These are phyloP conservation scores for Lachnellula willkommii DNA, from an alignment of 2,329 filamentous ascomycete genomes.

Conservation along the genomic window DNA sequence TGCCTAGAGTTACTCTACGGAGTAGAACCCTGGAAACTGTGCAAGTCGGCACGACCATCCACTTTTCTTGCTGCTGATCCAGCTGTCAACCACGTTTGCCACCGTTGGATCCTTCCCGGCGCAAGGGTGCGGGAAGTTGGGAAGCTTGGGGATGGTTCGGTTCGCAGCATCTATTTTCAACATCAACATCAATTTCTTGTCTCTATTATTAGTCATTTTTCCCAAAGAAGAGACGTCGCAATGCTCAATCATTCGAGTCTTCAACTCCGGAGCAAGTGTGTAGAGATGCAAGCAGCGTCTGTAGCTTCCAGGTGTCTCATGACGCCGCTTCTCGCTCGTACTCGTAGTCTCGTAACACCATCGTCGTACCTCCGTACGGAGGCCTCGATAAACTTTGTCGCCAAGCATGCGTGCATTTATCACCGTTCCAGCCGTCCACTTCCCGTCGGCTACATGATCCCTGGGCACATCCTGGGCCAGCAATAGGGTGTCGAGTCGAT, in stretches of 20 bases:
- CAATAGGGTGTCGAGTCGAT: conserved; percentile 23
- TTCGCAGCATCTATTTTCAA: background rate
- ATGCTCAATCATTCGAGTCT: background rate
- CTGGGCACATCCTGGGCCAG: conserved; percentile 24
- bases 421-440: background rate
- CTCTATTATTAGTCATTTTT: background rate
- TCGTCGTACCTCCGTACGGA: background rate
- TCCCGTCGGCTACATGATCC: conserved; percentile 22
- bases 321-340: conserved; percentile 4
- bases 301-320: background rate
- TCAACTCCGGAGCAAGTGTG: too few relatives aligned
- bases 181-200: background rate
- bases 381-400: background rate
- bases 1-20: conserved; percentile 11
- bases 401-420: conserved; percentile 2
- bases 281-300: background rate
- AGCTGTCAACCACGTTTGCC: conserved; percentile 18
- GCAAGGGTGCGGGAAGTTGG: conserved; percentile 11
- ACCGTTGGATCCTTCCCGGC: conserved; percentile 22
- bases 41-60: conserved; percentile 15
- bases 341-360: background rate
- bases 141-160: background rate
- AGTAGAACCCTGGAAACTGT: conserved; percentile 9
- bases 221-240: background rate
- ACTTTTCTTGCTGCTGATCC: conserved; percentile 6